Evolutionary conservation across 2,329 filamentous ascomycete genomes (phyloP).

Genomic region (Ophiosphaerella narmari): DNA sequence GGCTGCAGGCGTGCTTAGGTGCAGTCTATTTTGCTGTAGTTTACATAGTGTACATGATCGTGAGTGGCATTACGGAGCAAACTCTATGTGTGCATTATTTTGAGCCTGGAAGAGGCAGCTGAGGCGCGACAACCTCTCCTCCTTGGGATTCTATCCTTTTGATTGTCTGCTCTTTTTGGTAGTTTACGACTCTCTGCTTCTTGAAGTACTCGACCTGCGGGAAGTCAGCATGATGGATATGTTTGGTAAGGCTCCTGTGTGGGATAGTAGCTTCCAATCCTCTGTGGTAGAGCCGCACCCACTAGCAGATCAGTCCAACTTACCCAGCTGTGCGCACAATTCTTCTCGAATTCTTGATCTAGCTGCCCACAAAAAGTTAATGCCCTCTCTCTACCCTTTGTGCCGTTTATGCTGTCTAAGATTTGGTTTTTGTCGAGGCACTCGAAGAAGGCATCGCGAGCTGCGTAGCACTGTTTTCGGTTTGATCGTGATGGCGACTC

Average conservation of each 20-base stretch:
- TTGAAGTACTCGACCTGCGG: slow-evolving; percentile 93
- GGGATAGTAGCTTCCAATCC: slow-evolving; percentile 1
- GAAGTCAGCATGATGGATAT: slow-evolving; percentile 11
- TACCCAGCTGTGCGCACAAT: slow-evolving; percentile 92
- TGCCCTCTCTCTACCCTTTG: slow-evolving; percentile 55
- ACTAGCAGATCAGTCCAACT: slow-evolving; percentile 42
- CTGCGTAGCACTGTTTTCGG: slow-evolving; percentile 85
- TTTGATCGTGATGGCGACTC: slow-evolving; percentile 85
- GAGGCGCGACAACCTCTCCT: slow-evolving; percentile 41
- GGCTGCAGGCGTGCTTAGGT: slow-evolving; percentile 16
- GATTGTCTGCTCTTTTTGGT: slow-evolving; percentile 76
- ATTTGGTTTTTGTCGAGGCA: slow-evolving; percentile 85
- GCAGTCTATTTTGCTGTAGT: slow-evolving; percentile 15
- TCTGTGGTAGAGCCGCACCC: neutral
- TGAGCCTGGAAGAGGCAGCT: slow-evolving; percentile 34
- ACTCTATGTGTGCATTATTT: slow-evolving; percentile 11
- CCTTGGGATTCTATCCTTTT: slow-evolving; percentile 51
- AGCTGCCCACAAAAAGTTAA: slow-evolving; percentile 64
- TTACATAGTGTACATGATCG: slow-evolving; percentile 35
- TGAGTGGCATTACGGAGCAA: slow-evolving; percentile 6
- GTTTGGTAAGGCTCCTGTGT: slow-evolving; percentile 3
- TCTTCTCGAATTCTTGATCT: slow-evolving; percentile 72
- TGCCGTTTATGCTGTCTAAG: slow-evolving; percentile 69
- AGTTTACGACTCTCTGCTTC: slow-evolving; percentile 90
- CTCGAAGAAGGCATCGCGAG: slow-evolving; percentile 83